Base-by-base conservation (phyloP, 2,329 filamentous ascomycete genomes). In the Hirsutella thompsonii region DNA sequence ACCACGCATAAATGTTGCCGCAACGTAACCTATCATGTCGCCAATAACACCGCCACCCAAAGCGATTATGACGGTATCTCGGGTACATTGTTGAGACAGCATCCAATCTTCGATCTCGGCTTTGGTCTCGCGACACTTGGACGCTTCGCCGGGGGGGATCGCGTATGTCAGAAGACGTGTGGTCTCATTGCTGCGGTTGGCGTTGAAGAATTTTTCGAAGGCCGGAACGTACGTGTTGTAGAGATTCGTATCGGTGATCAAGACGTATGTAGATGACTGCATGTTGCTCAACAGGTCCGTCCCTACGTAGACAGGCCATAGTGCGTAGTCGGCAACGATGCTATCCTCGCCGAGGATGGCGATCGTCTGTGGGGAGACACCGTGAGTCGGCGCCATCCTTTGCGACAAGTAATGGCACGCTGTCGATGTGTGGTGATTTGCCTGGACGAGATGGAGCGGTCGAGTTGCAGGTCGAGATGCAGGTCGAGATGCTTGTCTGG, bases 51-150 rank as follows among this genome's bases (percentile, higher is more conserved):
- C 92, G 48, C 92, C 92, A 26, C 92, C 92, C 9, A 98, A 74
- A 20, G 92, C 92, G 58, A 98, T 85, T 44, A 98, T 81, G 48
- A 98, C 85, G 0, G 88, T 94, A 62, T 98, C 92, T 51, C 92
- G 75, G 20, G 89, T 94, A 66, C 92, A 98, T 81, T 82, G 80
- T 53, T 94, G 79, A 50, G 79, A 76, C 44, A 96, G 71, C 76
- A 98, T 82, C 92, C 92, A 98, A 62, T 98, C 92, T 61, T 98
- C 92, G 40, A 98, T 89, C 52, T 90, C 83, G 36, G 83, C 89
- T 64, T 96, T 96, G 40, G 89, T 95, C 59, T 88, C 81, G 48
- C 92, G 78, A 50, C 85, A 86, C 64, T 98, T 98, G 40, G 89
- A 94, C 44, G 79, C 85, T 67, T 98, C 92, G 44, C 92, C 92